Percentiles rank a stretch among this genome's conserved stretches.
Conservation (phyloP, 352 stramenopile genomes). For the Phytophthora brassicae region DNA sequence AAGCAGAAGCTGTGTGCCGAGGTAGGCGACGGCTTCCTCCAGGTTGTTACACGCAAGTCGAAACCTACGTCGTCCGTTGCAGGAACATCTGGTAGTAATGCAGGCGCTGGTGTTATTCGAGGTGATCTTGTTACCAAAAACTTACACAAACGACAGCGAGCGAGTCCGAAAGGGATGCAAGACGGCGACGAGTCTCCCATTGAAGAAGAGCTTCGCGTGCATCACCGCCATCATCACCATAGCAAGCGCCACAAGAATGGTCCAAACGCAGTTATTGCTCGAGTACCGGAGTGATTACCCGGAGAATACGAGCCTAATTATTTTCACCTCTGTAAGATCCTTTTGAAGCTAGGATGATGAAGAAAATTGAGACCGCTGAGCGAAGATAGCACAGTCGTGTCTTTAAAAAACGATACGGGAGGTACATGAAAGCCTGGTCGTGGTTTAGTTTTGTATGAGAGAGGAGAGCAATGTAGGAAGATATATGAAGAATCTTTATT, state of each 20-base stretch:
- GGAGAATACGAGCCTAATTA: slow-evolving; percentile 37
- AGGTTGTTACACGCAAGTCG: slow-evolving; percentile 44
- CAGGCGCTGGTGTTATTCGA: slow-evolving; percentile 15
- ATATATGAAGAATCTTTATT: slow-evolving; percentile 16
- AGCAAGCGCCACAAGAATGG: slow-evolving; percentile 55
- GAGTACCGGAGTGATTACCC: slow-evolving; percentile 11
- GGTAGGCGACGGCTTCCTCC: slow-evolving; percentile 38
- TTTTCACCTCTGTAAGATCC: slow-evolving; percentile 37
- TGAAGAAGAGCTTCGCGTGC: slow-evolving; percentile 37
- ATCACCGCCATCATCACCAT: slow-evolving; percentile 41
- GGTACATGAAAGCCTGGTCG: slow-evolving; percentile 1
- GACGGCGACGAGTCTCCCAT: slow-evolving; percentile 43
- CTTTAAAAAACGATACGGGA: too few species aligned
- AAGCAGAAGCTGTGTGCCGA: slow-evolving; percentile 56
- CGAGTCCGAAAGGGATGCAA: slow-evolving; percentile 30
- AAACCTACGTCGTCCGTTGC: slow-evolving; percentile 23
- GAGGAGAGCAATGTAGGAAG: slow-evolving; percentile 10
- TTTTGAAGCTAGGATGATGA: slow-evolving; percentile 34
- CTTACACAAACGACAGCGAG: slow-evolving; percentile 47
- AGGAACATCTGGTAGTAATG: slow-evolving; percentile 17
- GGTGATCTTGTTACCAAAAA: slow-evolving; percentile 34
- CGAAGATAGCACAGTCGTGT: slow-evolving; percentile 5
- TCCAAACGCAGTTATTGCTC: slow-evolving; percentile 18
- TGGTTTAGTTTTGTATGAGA: slow-evolving; percentile 13
- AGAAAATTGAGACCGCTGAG: slow-evolving; percentile 27